These are phyloP conservation scores for Urochloa ruziziensis DNA, from an alignment of 176 grass and related monocot genomes.

Conservation along the genomic window DNA sequence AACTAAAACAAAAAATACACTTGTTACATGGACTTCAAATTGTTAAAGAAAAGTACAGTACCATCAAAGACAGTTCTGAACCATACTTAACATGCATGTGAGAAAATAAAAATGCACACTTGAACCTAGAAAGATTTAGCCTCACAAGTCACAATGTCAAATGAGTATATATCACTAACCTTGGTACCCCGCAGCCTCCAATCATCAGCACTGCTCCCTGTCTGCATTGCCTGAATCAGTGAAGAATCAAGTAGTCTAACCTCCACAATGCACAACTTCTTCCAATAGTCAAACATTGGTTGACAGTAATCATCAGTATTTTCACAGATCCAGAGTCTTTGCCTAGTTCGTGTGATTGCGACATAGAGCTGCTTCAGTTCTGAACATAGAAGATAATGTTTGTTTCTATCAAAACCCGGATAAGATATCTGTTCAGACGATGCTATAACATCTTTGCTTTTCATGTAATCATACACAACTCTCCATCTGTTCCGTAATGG, in stretches of 20 bases:
- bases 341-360: constrained; percentile 80
- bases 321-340: constrained; percentile 93
- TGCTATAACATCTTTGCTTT: constrained; percentile 38
- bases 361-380: constrained; percentile 98
- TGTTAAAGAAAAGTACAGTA: not conserved
- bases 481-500: constrained; percentile 79
- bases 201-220: constrained; percentile 66
- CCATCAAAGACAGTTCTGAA: not conserved
- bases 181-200: constrained; percentile 75
- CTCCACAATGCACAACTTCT: constrained; percentile 76
- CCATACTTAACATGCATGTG: not conserved
- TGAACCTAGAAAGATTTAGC: not conserved
- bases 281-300: constrained; percentile 92
- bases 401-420: constrained; percentile 54
- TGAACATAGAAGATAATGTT: constrained; percentile 76
- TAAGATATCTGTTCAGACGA: constrained; percentile 36
- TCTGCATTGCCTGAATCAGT: constrained; percentile 62
- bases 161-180: constrained; percentile 41
- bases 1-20: constrained; percentile 39
- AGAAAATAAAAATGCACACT: not conserved
- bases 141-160: not conserved
- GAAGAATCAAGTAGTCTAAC: constrained; percentile 61
- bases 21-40: not conserved
- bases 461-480: constrained; percentile 77
- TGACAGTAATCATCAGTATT: constrained; percentile 59